Evolutionary conservation across 345 rosid genomes (phyloP).

Genomic region (Laguncularia racemosa): DNA sequence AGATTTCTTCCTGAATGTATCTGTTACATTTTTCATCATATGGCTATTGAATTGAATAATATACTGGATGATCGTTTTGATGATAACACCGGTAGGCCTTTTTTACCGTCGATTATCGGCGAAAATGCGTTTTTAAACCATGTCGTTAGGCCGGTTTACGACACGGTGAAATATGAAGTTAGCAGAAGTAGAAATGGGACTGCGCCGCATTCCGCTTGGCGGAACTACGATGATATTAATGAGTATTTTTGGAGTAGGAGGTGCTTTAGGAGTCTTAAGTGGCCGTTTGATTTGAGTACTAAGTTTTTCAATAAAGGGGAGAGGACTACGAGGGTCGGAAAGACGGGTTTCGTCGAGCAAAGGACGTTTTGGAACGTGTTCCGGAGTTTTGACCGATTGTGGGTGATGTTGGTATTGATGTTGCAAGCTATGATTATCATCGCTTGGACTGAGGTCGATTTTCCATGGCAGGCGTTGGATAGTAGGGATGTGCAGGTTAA

Average conservation of each 20-base stretch:
- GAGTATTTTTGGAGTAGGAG: conserved; percentile 88
- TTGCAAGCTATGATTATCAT: conserved; percentile 70
- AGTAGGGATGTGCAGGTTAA: conserved; percentile 46
- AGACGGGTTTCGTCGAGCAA: conserved; percentile 90
- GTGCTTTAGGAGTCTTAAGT: conserved; percentile 61
- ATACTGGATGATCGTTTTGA: conserved; percentile 34
- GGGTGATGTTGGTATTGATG: conserved; percentile 68
- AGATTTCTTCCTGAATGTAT: conserved; percentile 52
- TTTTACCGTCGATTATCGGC: conserved; percentile 41
- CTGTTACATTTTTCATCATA: conserved; percentile 49
- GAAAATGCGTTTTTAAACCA: conserved; percentile 49
- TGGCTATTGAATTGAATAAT: conserved; percentile 47
- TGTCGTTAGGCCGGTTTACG: conserved; percentile 63
- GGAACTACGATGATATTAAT: conserved; percentile 87
- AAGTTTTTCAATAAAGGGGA: conserved; percentile 33
- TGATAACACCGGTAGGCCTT: conserved; percentile 46
- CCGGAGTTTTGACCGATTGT: conserved; percentile 74
- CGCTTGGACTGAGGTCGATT: conserved; percentile 47
- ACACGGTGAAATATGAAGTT: conserved; percentile 48
- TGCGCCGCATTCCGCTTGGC: conserved; percentile 74
- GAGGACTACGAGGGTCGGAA: conserved; percentile 50
- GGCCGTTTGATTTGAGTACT: conserved; percentile 56
- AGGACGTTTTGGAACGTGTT: conserved; percentile 77
- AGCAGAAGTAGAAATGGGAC: conserved; percentile 64
- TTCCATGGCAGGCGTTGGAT: conserved; percentile 54